Evolutionary conservation across 805 yeast genomes (phyloP), one percentile per base, ranked within the genome.

Genomic region (Kuraishia ogatae): DNA sequence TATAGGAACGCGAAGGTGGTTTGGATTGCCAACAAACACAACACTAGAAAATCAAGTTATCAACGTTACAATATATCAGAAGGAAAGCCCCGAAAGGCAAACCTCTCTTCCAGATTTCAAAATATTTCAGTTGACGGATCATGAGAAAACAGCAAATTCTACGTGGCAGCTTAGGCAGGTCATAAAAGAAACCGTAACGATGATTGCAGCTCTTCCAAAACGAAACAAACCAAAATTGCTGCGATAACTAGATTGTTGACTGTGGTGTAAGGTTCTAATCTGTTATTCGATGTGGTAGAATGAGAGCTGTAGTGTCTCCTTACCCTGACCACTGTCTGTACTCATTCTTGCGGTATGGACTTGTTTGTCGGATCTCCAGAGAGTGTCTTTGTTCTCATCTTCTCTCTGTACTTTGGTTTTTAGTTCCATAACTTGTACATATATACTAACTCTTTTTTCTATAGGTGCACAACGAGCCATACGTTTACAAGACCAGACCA

Each of bases 401-500:
- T 19, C 19, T 24, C 35, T 21, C 19, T 23, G 54, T 23, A 17
- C 5, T n/a, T n/a, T n/a, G n/a, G 50, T 28, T n/a, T 21, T 22
- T 13, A 22, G 20, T 50, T 22, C 13, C 47, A 35, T 35, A 35
- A 35, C 43, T 15, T 17, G 6, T 17, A 17, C 23, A 50, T 50
- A 51, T 53, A 43, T 43, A 51, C 50, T 13, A 51, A 47, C n/a
- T 39, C 52, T 58, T 57, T 17, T 35, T 57, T 47, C 54, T 67
- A 56, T 66, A 87, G 93, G 93, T 89, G 73, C 97, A 91, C 89
- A 91, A 89, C 86, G 88, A 87, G 77, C 87, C 94, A 78, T 90
- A 90, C 84, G 96, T 93, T 71, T 89, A 81, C 93, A 89, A 90
- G 83, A 87, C 97, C 79, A 92, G 98, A 84, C 94, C 96, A 80